Percentiles rank a stretch among this genome's conserved stretches.
Evolutionary conservation across 768 basidiomycete genomes (phyloP).

Genomic region (Mycena albidolilacea): DNA sequence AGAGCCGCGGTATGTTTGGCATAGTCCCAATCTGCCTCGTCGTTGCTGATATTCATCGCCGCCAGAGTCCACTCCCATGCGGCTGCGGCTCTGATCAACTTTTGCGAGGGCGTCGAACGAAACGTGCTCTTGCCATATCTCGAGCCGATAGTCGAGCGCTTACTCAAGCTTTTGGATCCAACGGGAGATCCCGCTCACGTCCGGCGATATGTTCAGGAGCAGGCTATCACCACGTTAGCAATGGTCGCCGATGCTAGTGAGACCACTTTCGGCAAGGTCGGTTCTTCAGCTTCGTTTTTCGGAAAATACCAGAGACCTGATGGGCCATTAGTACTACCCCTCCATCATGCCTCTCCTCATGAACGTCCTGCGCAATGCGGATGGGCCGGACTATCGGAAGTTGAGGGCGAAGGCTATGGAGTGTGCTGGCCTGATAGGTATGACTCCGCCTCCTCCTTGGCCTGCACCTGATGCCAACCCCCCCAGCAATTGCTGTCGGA

Average conservation of each 20-base stretch:
- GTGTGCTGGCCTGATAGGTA: constrained; percentile 89
- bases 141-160: constrained; percentile 82
- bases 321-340: constrained; percentile 70
- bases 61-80: constrained; percentile 88
- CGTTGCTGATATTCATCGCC: constrained; percentile 16
- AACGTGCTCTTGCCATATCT: constrained; percentile 83
- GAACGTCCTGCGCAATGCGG: constrained; percentile 81
- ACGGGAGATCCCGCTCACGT: constrained; percentile 58
- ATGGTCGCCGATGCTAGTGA: constrained; percentile 93
- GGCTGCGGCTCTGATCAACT: constrained; percentile 90
- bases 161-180: constrained; percentile 77
- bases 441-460: neutral
- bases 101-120: constrained; percentile 88
- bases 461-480: constrained; percentile 1
- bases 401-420: constrained; percentile 91
- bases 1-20: constrained; percentile 70
- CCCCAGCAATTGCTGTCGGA: constrained; percentile 87
- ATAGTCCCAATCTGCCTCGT: neutral
- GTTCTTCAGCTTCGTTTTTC: constrained; percentile 30
- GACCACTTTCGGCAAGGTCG: constrained; percentile 79
- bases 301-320: constrained; percentile 3
- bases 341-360: constrained; percentile 87
- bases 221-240: constrained; percentile 88
- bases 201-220: constrained; percentile 85
- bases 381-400: constrained; percentile 75